Percentiles rank a stretch among this genome's conserved stretches.
phyloP scores from a whole-genome alignment of 1,139 yeast genomes.

The Wickerhamomyces sp. region DNA sequence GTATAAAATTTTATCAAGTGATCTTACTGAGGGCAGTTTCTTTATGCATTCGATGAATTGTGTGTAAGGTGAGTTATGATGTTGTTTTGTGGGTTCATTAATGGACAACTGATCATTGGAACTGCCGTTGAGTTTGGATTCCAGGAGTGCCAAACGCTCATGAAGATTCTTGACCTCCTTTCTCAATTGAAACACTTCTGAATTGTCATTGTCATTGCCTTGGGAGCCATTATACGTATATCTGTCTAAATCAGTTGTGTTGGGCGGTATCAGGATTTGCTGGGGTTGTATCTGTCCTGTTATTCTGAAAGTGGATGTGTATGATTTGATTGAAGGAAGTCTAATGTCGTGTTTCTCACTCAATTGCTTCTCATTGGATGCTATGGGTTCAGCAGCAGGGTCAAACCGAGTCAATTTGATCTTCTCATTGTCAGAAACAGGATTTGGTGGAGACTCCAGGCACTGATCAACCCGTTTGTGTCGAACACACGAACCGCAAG shows the following conservation, averaged over 20 bases:
- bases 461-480: constrained; percentile 34
- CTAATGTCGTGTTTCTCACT: constrained; percentile 5
- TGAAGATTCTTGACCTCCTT: constrained; percentile 10
- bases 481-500: constrained; percentile 45
- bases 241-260: background rate
- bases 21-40: constrained; percentile 5
- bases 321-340: constrained; percentile 15
- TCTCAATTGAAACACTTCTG: constrained; percentile 11
- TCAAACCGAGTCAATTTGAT: constrained; percentile 14
- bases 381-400: background rate
- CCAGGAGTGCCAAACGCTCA: constrained; percentile 12
- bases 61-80: background rate
- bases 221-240: background rate
- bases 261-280: constrained; percentile 1
- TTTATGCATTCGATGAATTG: constrained; percentile 2
- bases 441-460: constrained; percentile 21
- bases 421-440: constrained; percentile 17
- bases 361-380: background rate
- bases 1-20: constrained; percentile 1
- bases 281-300: constrained; percentile 1
- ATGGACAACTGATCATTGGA: background rate
- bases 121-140: constrained; percentile 7
- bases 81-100: too few species aligned
- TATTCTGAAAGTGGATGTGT: constrained; percentile 15
- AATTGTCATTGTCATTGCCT: background rate